Percentiles rank a stretch among this genome's conserved stretches.
Evolutionary conservation across 805 yeast species (phyloP).

Genomic region (Ogataea pini): DNA sequence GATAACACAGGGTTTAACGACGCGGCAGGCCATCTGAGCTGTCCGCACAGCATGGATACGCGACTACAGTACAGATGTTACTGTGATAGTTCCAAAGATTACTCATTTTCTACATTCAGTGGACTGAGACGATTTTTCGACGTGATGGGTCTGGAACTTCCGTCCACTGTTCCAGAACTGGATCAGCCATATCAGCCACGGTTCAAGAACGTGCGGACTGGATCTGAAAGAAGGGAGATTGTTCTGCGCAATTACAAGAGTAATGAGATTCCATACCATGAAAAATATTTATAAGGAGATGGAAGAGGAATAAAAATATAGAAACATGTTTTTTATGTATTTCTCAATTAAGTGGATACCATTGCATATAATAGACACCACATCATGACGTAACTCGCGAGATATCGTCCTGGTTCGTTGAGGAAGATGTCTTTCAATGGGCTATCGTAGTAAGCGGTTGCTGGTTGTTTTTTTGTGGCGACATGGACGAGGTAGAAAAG

Average conservation of each 20-base stretch:
- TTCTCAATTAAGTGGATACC: slow-evolving; percentile 29
- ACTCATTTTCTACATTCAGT: slow-evolving; percentile 50
- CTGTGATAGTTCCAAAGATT: slow-evolving; percentile 31
- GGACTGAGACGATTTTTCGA: slow-evolving; percentile 46
- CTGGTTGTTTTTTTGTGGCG: slow-evolving; percentile 26
- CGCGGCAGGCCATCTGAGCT: slow-evolving; percentile 16
- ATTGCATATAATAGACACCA: slow-evolving; percentile 59
- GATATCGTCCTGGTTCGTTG: slow-evolving; percentile 46
- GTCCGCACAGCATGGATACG: slow-evolving; percentile 20
- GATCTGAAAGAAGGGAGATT: slow-evolving; percentile 1
- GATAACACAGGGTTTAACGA: slow-evolving; percentile 36
- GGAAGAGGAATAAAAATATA: background rate
- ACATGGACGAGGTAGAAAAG: slow-evolving; percentile 38
- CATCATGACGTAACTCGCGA: slow-evolving; percentile 55
- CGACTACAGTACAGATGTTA: slow-evolving; percentile 24
- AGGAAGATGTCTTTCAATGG: slow-evolving; percentile 44
- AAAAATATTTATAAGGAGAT: background rate
- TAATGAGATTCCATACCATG: slow-evolving; percentile 6
- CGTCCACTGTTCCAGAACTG: slow-evolving; percentile 18
- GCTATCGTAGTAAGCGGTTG: slow-evolving; percentile 40
- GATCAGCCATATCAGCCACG: slow-evolving; percentile 7
- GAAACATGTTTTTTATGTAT: no score
- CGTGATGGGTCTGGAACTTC: slow-evolving; percentile 20
- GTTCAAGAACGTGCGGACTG: slow-evolving; percentile 6
- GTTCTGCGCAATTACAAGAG: slow-evolving; percentile 7